phyloP scores from a whole-genome alignment of 176 grass and related monocot genomes.

The Aegilops tauschii region DNA sequence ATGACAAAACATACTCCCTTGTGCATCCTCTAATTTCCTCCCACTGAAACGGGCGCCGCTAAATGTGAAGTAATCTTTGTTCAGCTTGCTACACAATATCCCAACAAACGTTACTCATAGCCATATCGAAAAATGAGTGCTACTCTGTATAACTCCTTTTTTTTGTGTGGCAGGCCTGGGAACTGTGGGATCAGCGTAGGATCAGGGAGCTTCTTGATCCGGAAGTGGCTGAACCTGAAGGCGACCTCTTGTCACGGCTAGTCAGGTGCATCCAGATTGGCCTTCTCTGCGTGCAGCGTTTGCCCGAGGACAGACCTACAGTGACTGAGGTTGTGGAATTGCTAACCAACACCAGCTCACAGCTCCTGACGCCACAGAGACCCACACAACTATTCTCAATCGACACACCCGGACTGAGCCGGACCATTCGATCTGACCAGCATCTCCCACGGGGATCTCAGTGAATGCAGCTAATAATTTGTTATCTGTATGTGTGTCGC shows the following conservation, averaged over 20 bases:
- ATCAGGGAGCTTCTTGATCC: conserved; percentile 18
- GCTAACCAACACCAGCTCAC: conserved; percentile 15
- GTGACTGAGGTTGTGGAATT: conserved; percentile 32
- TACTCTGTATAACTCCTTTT: neutral
- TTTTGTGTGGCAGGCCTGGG: conserved; percentile 18
- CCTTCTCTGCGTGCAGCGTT: conserved; percentile 54
- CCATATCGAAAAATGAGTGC: neutral
- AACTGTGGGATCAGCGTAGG: conserved; percentile 14
- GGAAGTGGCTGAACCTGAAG: neutral
- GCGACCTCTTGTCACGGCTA: neutral
- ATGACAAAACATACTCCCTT: too few relatives aligned
- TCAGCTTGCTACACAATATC: too few relatives aligned
- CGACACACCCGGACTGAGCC: too few relatives aligned
- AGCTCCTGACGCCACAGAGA: neutral
- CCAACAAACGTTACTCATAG: too few relatives aligned
- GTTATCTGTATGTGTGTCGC: too few relatives aligned
- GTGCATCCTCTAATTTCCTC: neutral
- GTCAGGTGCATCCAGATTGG: conserved; percentile 45
- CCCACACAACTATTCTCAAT: too few relatives aligned
- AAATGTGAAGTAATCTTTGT: too few relatives aligned
- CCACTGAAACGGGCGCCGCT: too few relatives aligned
- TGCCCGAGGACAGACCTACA: conserved; percentile 28
- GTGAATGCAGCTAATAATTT: too few relatives aligned
- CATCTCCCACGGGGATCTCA: too few relatives aligned
- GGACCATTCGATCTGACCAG: too few relatives aligned